These are phyloP conservation scores for Phytophthora vignae DNA, from an alignment of 352 stramenopile species.

Conservation along the genomic window DNA sequence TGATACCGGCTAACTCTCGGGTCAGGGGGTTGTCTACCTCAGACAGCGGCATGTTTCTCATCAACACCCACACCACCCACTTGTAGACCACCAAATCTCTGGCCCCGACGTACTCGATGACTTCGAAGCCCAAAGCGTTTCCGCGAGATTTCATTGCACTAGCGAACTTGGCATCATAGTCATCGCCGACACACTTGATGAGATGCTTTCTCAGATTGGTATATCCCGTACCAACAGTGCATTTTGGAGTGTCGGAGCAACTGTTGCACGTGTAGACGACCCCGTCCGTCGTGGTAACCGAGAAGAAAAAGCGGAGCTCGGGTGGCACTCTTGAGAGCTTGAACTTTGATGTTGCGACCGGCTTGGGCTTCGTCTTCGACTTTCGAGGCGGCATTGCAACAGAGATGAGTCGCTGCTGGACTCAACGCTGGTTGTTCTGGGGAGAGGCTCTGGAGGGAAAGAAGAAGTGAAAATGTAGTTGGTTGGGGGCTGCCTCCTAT, in stretches of 20 bases:
- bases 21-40: conserved; percentile 3
- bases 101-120: background rate
- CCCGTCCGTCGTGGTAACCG: background rate
- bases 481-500: no score
- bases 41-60: conserved; percentile 3
- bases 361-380: no score
- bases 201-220: background rate
- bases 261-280: conserved; percentile 1
- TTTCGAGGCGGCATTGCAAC: no score
- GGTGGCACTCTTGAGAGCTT: background rate
- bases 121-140: background rate
- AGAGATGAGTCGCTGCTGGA: no score
- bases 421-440: no score
- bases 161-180: background rate
- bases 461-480: no score
- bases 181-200: background rate
- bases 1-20: background rate
- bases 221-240: background rate
- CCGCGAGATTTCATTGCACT: background rate
- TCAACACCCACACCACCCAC: conserved; percentile 1
- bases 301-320: background rate
- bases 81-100: background rate
- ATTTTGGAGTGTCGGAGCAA: background rate
- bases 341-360: background rate
- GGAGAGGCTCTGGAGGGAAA: no score